A percentile compares a stretch with the other conserved stretches of the same genome.
Evolutionary conservation across 169 alveolate genomes (phyloP).

Genomic region (Plasmodium relictum): DNA sequence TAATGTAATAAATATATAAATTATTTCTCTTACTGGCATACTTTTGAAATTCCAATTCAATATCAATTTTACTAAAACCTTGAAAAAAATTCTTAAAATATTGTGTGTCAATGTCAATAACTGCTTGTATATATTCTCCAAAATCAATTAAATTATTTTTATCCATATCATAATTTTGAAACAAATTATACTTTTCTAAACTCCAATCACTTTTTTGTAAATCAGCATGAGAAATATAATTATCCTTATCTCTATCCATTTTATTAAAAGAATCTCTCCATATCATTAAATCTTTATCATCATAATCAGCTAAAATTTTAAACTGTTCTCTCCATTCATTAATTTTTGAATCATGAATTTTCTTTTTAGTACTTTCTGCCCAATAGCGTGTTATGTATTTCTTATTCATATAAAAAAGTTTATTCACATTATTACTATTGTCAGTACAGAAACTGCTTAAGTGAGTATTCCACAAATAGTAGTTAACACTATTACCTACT

Average conservation of each 20-base stretch:
- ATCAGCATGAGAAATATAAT: constrained; percentile 82
- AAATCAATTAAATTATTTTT: constrained; percentile 81
- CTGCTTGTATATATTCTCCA: constrained; percentile 83
- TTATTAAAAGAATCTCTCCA: constrained; percentile 80
- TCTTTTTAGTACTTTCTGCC: constrained; percentile 67
- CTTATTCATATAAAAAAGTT: neutral
- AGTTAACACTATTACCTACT: neutral
- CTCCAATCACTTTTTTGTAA: constrained; percentile 81
- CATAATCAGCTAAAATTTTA: constrained; percentile 40
- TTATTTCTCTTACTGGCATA: constrained; percentile 73
- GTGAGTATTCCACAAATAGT: neutral
- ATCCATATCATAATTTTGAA: constrained; percentile 80
- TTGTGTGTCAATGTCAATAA: constrained; percentile 80
- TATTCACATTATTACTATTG: neutral
- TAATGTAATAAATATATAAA: neutral
- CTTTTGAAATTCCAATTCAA: constrained; percentile 82
- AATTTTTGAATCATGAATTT: constrained; percentile 72
- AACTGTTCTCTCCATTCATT: constrained; percentile 77
- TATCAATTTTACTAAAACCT: constrained; percentile 80
- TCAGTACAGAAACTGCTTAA: too few species aligned
- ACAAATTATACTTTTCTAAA: constrained; percentile 59
- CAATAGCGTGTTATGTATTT: constrained; percentile 50
- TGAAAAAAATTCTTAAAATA: constrained; percentile 78
- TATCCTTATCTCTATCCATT: constrained; percentile 79
- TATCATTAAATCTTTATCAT: constrained; percentile 68